These are phyloP conservation scores for Stentor coeruleus DNA, from an alignment of 73 alveolate species.

Conservation along the genomic window DNA sequence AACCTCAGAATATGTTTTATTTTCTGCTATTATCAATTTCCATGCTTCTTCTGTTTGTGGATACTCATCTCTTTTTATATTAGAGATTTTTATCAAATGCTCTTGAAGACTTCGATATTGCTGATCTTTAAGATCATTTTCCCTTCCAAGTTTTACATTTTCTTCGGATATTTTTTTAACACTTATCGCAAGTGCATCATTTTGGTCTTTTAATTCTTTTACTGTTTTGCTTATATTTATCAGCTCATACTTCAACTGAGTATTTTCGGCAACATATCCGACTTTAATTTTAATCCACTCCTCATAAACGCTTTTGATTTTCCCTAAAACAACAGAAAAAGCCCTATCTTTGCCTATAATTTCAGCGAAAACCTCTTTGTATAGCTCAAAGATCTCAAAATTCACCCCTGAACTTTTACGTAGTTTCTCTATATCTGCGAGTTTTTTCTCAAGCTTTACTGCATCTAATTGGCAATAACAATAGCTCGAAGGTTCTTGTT, in stretches of 20 bases:
- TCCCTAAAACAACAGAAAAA: background rate
- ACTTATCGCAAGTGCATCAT: background rate
- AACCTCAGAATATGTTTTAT: background rate
- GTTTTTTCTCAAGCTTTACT: background rate
- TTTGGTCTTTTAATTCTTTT: background rate
- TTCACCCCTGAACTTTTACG: no score
- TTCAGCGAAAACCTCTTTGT: background rate
- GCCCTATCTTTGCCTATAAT: background rate
- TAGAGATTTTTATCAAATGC: background rate
- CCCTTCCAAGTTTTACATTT: background rate
- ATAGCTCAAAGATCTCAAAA: background rate
- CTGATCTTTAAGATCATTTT: background rate
- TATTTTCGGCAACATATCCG: background rate
- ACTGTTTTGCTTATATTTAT: background rate
- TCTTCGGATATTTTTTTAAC: background rate
- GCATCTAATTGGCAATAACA: no score
- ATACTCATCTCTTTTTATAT: background rate
- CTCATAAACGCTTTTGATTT: background rate
- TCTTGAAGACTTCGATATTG: slow-evolving; percentile 1
- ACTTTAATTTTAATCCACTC: background rate
- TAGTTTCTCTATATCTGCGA: background rate
- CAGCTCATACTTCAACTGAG: background rate
- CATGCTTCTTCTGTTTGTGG: slow-evolving; percentile 1
- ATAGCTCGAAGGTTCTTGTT: no score
- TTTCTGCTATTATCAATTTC: slow-evolving; percentile 8